Evolutionary conservation across 257 asterid species (phyloP), one percentile per base, ranked within the genome.

Genomic region (Buddleja alternifolia): DNA sequence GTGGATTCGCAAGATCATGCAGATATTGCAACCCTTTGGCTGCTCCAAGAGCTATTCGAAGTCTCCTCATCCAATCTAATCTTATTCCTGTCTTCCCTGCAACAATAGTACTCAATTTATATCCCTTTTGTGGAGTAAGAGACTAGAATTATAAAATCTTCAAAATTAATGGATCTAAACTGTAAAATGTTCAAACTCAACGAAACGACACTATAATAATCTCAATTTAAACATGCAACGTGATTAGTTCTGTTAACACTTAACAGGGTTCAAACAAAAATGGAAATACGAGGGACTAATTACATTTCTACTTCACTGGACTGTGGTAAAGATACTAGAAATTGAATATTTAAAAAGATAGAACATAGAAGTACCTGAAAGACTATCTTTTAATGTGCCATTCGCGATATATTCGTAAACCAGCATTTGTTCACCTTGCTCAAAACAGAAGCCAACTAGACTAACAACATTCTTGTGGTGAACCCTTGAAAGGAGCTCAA

Each of bases 401-500:
- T 90, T 89, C 7, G 90, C 84, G 19, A 85, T 73, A 62, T 55
- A 92, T 71, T 92, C 96, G 19, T 92, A 92, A 48, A 92, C 84
- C 41, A 92, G 86, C 95, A 89, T 87, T 66, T 87, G 94, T 71
- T 92, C 97, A 4, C 81, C 88, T 50, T 85, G 95, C 16, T 87
- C 94, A 46, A 89, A 92, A 62, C 96, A 92, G 42, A 89, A 87
- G 8, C 98, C 98, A 1, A 78, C 76, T 7, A 92, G 89, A 54
- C 77, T 52, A 44, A 92, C 97, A n/a, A 92, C 84, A 57, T 92
- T 92, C 82, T 85, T 92, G 91, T 89, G 98, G 74, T 93, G 98
- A 79, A 93, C 98, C 62, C 98, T 90, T 1, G 98, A 90, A 70
- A 93, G 98, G 74, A 88, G 95, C 80, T 93, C 97, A 51, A 93